phyloP scores from a whole-genome alignment of 2,329 filamentous ascomycete genomes.

The Colletotrichum sp. region DNA sequence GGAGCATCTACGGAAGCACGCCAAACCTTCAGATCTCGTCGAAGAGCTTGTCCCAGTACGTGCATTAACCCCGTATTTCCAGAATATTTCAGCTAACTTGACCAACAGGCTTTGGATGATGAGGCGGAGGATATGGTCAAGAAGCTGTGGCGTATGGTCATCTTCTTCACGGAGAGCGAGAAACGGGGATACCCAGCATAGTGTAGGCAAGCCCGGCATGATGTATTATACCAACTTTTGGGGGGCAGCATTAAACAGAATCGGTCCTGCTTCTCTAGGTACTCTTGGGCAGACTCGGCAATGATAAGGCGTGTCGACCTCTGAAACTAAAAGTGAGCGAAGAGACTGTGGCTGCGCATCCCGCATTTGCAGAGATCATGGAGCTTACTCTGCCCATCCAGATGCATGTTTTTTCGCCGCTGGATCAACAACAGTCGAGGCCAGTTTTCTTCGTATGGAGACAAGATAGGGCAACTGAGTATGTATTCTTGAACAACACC shows the following conservation, averaged over 20 bases:
- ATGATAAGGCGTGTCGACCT: not conserved
- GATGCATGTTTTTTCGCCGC: not conserved
- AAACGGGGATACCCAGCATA: conserved; percentile 82
- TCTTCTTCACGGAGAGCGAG: conserved; percentile 96
- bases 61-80: conserved; percentile 23
- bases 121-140: conserved; percentile 93
- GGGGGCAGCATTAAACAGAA: not conserved
- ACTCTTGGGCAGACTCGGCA: not conserved
- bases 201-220: conserved; percentile 9
- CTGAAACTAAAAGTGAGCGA: not conserved
- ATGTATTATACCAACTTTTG: conserved; percentile 12
- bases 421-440: not conserved
- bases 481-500: not conserved
- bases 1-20: conserved; percentile 79
- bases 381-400: not conserved
- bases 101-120: conserved; percentile 79
- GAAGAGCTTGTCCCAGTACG: conserved; percentile 84
- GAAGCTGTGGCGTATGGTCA: conserved; percentile 98
- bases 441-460: not conserved
- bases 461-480: not conserved
- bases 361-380: not conserved
- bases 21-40: conserved; percentile 78
- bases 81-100: conserved; percentile 30
- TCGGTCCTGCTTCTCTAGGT: not conserved
- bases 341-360: not conserved